Base-by-base conservation (phyloP, 2,329 filamentous ascomycete genomes). In the Aspergillus intermedius region DNA sequence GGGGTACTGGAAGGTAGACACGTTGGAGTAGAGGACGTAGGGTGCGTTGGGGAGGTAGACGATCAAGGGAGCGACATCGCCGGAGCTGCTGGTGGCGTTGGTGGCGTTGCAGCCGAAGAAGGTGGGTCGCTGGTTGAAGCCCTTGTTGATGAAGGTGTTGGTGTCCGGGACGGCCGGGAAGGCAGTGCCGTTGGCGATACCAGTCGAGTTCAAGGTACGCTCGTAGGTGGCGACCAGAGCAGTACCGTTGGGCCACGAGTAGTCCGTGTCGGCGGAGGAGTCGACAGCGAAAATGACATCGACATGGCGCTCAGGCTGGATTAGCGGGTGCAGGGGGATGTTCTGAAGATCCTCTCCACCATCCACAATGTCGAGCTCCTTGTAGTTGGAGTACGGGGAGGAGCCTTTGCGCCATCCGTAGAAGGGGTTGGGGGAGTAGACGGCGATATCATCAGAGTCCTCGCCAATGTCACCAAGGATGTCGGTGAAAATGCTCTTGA, bases 41-140 rank as follows among this genome's bases (percentile, higher is more conserved):
- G 89, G 90, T n/a, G 84, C 77, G 62, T 91, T 93, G 49, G 91
- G 88, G 44, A 97, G 68, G 73, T 96, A 97, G 51, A 95, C 86
- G 52, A 95, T 74, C 1, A 95, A 72, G 0, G 90, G 89, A 1
- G 62, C 52, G 4, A 71, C 59, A 5, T 67, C 66, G 37, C 15
- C 19, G 19, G 17, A 12, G 10, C 37, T 21, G 0, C 37, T 21
- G 0, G 81, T 82, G 41, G 79, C 74, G 65, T 88, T 87, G 35
- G 71, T 72, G 19, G 74, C 73, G 61, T 87, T 71, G 67, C 87
- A 91, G 23, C 87, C 87, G 63, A 91, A 91, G 73, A 91, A 90
- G 0, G 84, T 84, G 0, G 87, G 87, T 1, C 75, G 77, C 50
- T 74, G 78, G 73, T 90, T 91, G 4, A 91, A 71, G 3, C 84